These are phyloP conservation scores for Eutrema salsugineum DNA, from an alignment of 441 rosid species.

Conservation along the genomic window DNA sequence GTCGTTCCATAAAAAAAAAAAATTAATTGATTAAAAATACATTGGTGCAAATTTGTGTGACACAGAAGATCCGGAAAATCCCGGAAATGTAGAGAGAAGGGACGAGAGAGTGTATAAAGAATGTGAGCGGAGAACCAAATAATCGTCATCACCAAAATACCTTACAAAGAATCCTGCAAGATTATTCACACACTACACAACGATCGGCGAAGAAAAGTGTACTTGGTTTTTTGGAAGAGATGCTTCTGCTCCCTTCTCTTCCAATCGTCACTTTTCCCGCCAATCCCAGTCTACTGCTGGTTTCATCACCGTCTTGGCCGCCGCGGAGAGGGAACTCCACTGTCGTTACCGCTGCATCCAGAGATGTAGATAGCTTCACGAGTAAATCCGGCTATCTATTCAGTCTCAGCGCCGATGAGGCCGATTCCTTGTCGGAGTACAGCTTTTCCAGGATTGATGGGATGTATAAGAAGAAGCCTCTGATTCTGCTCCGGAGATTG, in stretches of 20 bases:
- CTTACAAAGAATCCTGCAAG: not conserved
- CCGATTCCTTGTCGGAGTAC: conserved; percentile 59
- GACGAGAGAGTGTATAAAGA: conserved; percentile 17
- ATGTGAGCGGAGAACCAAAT: conserved; percentile 8
- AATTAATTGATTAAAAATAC: not conserved
- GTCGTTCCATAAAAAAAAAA: not conserved
- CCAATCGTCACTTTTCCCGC: conserved; percentile 42
- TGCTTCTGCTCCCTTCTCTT: conserved; percentile 28
- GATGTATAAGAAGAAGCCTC: conserved; percentile 63
- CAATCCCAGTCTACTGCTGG: conserved; percentile 8
- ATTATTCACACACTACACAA: not conserved
- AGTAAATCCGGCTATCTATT: conserved; percentile 83
- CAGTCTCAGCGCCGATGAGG: conserved; percentile 53
- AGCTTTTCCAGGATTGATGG: conserved; percentile 40
- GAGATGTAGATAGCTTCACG: conserved; percentile 66
- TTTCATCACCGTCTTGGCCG: conserved; percentile 14
- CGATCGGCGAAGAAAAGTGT: not conserved
- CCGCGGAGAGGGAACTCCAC: conserved; percentile 22
- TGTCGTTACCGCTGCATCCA: conserved; percentile 29
- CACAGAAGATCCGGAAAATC: conserved; percentile 22
- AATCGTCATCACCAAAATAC: not conserved
- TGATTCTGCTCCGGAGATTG: conserved; percentile 64
- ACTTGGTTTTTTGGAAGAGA: not conserved
- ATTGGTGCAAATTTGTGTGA: conserved; percentile 24
- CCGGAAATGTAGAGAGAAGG: not conserved